These are phyloP conservation scores for Mycosphaerella sp. DNA, from an alignment of 2,329 filamentous ascomycete genomes.

Conservation along the genomic window DNA sequence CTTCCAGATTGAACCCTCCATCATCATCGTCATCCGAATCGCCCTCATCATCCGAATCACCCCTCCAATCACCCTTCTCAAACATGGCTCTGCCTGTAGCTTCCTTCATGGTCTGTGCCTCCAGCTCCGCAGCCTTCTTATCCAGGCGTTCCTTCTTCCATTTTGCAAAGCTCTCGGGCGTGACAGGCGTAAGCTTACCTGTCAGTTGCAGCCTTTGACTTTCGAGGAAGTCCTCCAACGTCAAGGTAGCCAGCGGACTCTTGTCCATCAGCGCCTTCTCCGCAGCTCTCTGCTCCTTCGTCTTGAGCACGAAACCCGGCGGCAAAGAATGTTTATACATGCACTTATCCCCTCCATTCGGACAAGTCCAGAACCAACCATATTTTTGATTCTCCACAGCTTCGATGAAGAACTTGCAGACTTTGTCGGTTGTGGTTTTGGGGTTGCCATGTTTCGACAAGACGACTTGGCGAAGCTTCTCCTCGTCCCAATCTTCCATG, in stretches of 20 bases:
- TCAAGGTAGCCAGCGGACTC: constrained; percentile 87
- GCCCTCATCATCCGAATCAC: constrained; percentile 42
- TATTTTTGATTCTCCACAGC: constrained; percentile 98
- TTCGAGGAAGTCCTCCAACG: constrained; percentile 94
- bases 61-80: constrained; percentile 83
- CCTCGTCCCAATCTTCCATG: constrained; percentile 96
- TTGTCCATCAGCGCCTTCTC: constrained; percentile 97
- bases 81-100: constrained; percentile 92
- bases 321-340: constrained; percentile 97
- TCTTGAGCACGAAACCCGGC: constrained; percentile 93
- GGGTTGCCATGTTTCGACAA: constrained; percentile 97
- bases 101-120: constrained; percentile 86
- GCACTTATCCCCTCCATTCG: constrained; percentile 94
- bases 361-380: constrained; percentile 98
- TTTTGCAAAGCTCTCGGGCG: constrained; percentile 82
- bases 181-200: constrained; percentile 87
- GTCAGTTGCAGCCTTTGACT: constrained; percentile 93
- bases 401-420: constrained; percentile 97
- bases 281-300: constrained; percentile 89
- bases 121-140: constrained; percentile 93
- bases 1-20: constrained; percentile 70
- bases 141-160: constrained; percentile 94
- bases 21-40: constrained; percentile 59
- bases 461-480: constrained; percentile 85
- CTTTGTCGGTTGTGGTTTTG: constrained; percentile 90